Evolutionary conservation across 768 basidiomycete genomes (phyloP).

Genomic region (Leccinum broughii): DNA sequence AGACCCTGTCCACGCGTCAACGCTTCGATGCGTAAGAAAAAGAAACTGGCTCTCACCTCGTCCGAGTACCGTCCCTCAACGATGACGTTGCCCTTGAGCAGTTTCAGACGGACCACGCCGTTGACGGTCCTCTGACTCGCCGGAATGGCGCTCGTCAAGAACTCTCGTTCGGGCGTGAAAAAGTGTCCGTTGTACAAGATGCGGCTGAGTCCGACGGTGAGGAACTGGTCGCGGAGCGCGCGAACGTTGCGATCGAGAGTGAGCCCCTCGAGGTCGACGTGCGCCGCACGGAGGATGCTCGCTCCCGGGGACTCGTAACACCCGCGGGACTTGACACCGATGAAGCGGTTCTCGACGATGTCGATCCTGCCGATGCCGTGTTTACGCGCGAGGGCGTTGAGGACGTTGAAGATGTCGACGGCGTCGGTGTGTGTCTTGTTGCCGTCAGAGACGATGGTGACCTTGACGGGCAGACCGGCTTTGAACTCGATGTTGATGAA

Average conservation of each 20-base stretch:
- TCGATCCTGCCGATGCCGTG: constrained; percentile 98
- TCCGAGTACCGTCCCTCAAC: constrained; percentile 89
- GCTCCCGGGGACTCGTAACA: constrained; percentile 99
- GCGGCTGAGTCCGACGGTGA: constrained; percentile 84
- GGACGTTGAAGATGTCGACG: constrained; percentile 89
- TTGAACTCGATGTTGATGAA: constrained; percentile 83
- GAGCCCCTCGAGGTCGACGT: constrained; percentile 95
- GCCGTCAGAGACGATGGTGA: constrained; percentile 43
- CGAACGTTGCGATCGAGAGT: constrained; percentile 98
- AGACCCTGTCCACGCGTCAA: constrained; percentile 57
- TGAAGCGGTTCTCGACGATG: constrained; percentile 91
- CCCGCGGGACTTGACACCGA: constrained; percentile 84
- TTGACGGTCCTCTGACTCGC: constrained; percentile 97
- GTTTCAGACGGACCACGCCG: constrained; percentile 83
- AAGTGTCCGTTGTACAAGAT: constrained; percentile 99
- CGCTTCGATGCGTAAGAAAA: neutral
- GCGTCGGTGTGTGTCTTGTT: constrained; percentile 78
- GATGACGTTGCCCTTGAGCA: constrained; percentile 96
- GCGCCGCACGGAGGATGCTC: constrained; percentile 92
- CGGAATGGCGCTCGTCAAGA: constrained; percentile 86
- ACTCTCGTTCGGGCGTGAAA: constrained; percentile 99
- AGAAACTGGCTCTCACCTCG: constrained; percentile 53
- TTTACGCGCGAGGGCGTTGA: constrained; percentile 90
- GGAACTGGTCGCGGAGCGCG: constrained; percentile 90
- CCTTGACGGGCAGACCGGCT: constrained; percentile 83